Evolutionary conservation across 495 filamentous ascomycete genomes (phyloP).

Genomic region (Glonium stellatum): DNA sequence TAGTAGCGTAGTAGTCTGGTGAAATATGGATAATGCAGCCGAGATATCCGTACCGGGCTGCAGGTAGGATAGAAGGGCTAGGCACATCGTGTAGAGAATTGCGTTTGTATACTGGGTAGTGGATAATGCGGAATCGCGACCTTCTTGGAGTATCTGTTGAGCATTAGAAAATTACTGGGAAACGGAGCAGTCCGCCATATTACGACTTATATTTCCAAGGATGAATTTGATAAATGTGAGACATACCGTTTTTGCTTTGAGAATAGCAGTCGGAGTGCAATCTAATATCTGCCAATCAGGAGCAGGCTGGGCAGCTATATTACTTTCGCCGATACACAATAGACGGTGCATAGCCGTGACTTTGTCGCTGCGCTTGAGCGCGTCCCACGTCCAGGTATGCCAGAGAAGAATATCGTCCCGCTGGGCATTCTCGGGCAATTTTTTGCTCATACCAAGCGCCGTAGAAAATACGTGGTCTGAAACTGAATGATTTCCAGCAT

Average conservation of each 20-base stretch:
- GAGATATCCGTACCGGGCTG: slow-evolving; percentile 30
- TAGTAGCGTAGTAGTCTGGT: slow-evolving; percentile 35
- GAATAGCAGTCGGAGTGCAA: slow-evolving; percentile 37
- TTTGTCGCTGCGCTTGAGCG: slow-evolving; percentile 45
- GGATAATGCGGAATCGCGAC: slow-evolving; percentile 50
- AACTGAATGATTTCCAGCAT: slow-evolving; percentile 45
- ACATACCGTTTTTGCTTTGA: slow-evolving; percentile 50
- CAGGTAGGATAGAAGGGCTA: slow-evolving; percentile 61
- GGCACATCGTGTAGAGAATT: slow-evolving; percentile 50
- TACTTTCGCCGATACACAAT: slow-evolving; percentile 37
- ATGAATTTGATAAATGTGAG: background rate
- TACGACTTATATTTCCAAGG: background rate
- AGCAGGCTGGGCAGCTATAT: slow-evolving; percentile 1
- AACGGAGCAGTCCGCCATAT: no score
- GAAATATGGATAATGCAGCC: slow-evolving; percentile 36
- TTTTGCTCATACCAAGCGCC: slow-evolving; percentile 51
- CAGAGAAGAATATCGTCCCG: slow-evolving; percentile 53
- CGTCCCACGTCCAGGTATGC: slow-evolving; percentile 67
- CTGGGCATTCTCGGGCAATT: slow-evolving; percentile 36
- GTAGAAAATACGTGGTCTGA: slow-evolving; percentile 61
- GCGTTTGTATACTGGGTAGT: slow-evolving; percentile 41
- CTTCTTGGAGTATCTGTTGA: slow-evolving; percentile 47
- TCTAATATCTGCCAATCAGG: slow-evolving; percentile 8
- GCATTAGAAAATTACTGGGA: no score
- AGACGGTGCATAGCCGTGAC: slow-evolving; percentile 44